Base-by-base conservation (phyloP, 75 land plant genomes). In the Selaginella tamariscina region DNA sequence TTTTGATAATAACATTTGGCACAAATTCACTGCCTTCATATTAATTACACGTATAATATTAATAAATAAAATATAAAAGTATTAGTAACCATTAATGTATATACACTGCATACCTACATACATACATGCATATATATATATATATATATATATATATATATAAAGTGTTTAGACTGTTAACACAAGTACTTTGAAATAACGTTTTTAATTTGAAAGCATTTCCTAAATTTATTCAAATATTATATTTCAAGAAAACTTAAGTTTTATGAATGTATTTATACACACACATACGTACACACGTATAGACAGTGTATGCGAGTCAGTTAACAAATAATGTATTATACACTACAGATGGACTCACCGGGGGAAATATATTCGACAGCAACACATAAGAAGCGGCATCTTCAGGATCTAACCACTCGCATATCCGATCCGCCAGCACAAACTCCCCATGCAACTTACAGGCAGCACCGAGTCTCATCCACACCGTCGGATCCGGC, bases 41-140 rank as follows among this genome's bases (percentile, higher is more conserved):
- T 24, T 56, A 56, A 2, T 24, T 56, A 56, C 9, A 56, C 27
- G 27, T 11, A 56, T 56, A 56, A 2, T 24, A 24, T 24, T 11
- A 56, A 24, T 24, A 2, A 56, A 24, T 24, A 2, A 56, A 24
- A 56, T 11, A 56, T 56, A 56, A 2, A 56, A 24, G 27, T 11
- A 56, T 56, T 2, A 2, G 27, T 56, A 56, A 2, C 23, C 27
- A 56, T 11, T 24, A 24, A 56, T 11, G 27, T 56, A 56, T 11
- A 56, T 56, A 56, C 9, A 56, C n/a, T n/a, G n/a, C n/a, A n/a
- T 56, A 56, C 9, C 23, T 56, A 56, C 9, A 56, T 56, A 56
- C 9, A 56, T 56, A 56, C 9, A 56, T 56, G 27, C 59, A 56
- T 56, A 56, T 11, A 9, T 56, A 11, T 11, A 9, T 56, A 11